A percentile compares a stretch with the other conserved stretches of the same genome.
Evolutionary conservation across 257 asterid species (phyloP).

Genomic region (Salvia miltiorrhiza): DNA sequence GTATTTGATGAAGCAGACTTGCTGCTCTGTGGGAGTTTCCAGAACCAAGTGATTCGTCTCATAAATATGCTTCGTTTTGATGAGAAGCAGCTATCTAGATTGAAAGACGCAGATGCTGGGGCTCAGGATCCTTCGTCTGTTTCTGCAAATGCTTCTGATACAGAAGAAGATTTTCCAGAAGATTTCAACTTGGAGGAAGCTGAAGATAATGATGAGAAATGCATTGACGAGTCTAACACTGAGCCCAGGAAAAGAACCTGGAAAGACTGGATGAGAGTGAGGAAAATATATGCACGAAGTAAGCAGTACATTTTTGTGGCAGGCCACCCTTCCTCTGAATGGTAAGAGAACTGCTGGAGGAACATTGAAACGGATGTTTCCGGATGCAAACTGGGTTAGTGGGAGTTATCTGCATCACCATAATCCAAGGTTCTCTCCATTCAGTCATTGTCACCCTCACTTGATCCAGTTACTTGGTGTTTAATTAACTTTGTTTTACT

Average conservation of each 20-base stretch:
- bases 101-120: slow-evolving; percentile 31
- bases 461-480: not conserved
- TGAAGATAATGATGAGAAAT: slow-evolving; percentile 38
- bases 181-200: slow-evolving; percentile 36
- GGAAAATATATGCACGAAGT: slow-evolving; percentile 73
- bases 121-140: slow-evolving; percentile 23
- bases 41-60: slow-evolving; percentile 88
- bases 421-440: slow-evolving; percentile 70
- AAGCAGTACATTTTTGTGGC: slow-evolving; percentile 97
- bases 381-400: slow-evolving; percentile 81
- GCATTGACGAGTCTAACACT: slow-evolving; percentile 32
- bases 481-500: not conserved
- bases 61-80: slow-evolving; percentile 90
- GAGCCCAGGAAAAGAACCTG: slow-evolving; percentile 36
- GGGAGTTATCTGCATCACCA: slow-evolving; percentile 93
- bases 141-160: slow-evolving; percentile 28
- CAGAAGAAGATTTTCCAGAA: slow-evolving; percentile 36
- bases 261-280: slow-evolving; percentile 85
- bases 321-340: slow-evolving; percentile 94
- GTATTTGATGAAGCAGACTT: slow-evolving; percentile 98
- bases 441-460: slow-evolving; percentile 1
- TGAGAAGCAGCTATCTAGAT: slow-evolving; percentile 75
- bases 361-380: slow-evolving; percentile 75
- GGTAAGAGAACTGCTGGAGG: slow-evolving; percentile 97
- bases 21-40: slow-evolving; percentile 92